Conservation (phyloP, 176 grass and related monocot species). For the Carex myosuroides region DNA sequence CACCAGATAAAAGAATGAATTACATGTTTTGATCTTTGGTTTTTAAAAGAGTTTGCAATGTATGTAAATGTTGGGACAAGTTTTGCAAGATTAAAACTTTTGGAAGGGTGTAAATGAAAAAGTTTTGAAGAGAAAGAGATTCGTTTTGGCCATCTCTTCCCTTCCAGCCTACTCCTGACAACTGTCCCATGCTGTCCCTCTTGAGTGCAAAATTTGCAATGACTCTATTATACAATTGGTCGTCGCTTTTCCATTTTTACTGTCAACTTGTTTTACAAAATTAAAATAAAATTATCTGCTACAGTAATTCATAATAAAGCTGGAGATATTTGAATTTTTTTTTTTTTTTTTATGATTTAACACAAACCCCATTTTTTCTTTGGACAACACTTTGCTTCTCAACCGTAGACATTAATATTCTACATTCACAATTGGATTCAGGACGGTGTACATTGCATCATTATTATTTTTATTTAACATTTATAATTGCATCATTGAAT, state of each 20-base stretch:
- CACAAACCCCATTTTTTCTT: too few species aligned
- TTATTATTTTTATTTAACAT: neutral
- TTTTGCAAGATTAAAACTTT: neutral
- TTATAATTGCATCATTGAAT: neutral
- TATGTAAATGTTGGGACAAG: neutral
- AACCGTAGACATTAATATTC: neutral
- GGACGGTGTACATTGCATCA: neutral
- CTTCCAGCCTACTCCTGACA: slow-evolving; percentile 53
- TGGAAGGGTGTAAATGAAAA: neutral
- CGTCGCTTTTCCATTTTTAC: neutral
- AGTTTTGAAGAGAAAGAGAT: slow-evolving; percentile 1
- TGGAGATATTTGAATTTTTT: neutral
- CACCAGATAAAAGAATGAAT: too few species aligned
- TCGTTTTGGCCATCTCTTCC: slow-evolving; percentile 25
- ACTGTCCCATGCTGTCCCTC: slow-evolving; percentile 31
- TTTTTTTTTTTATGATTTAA: too few species aligned
- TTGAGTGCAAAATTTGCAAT: slow-evolving; percentile 14
- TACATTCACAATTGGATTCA: neutral
- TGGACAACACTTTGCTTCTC: neutral
- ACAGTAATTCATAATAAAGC: neutral
- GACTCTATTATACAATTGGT: neutral
- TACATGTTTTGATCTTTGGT: too few species aligned
- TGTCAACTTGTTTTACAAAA: neutral
- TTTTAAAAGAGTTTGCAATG: neutral
- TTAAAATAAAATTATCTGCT: neutral